Evolutionary conservation across 768 basidiomycete species (phyloP), one percentile per base, ranked within the genome.

Genomic region (Boletus patriciae): DNA sequence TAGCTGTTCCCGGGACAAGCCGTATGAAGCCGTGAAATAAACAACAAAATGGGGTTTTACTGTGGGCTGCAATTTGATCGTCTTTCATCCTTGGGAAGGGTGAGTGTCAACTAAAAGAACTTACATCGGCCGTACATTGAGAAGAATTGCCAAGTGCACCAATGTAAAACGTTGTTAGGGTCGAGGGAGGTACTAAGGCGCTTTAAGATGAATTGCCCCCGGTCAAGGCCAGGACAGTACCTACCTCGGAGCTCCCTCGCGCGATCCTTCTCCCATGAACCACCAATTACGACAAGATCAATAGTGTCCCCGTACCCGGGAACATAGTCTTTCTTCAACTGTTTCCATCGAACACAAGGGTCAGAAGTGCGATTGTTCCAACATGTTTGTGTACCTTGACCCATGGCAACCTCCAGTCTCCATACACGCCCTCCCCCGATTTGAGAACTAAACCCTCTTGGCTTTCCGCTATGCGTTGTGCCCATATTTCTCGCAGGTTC

Each of bases 301-400:
- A 94, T 62, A 6, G 83, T 80, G 69, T 98, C 94, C 0, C 92
- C 92, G 44, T 88, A 80, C 5, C 88, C 88, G 1, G 85, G 84
- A 38, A 98, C 92, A 59, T 96, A 96, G 68, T 98, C 94, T 66
- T 80, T 84, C 76, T 94, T 92, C 47, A 92, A 65, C 80, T 82
- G 46, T 46, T 41, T 37, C 33, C 59, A 33, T 31, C 2, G n/a
- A 46, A 37, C 21, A 11, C 18, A n/a, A 29, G 31, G 11, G n/a
- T 59, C 43, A 34, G 31, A 45, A 18, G 31, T 52, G 66, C 49
- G 38, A 67, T 64, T 56, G 68, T 13, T 31, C 19, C 40, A 29
- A 40, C 2, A 6, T 23, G 23, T 27, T 46, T 6, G 41, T 9
- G 31, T 52, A 85, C 81, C 73, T 97, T 96, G 29, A 94, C 85